Evolutionary conservation across 1,284 basidiomycete species (phyloP).

Genomic region (Ustilago shanxiensis): DNA sequence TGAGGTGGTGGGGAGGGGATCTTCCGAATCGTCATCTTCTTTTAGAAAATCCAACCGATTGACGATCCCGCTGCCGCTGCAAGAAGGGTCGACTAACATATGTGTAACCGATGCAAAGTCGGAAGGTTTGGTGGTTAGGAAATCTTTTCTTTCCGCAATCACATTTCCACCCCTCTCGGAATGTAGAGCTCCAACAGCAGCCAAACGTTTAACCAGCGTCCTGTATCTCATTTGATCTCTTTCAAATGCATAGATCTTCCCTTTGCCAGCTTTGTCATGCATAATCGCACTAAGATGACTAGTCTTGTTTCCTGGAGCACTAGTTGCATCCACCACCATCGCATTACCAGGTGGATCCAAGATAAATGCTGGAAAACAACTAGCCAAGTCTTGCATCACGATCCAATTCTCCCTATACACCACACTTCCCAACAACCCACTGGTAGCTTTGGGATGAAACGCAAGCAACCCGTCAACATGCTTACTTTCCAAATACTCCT

Average conservation of each 20-base stretch:
- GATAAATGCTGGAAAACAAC: conserved; percentile 91
- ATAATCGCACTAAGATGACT: conserved; percentile 86
- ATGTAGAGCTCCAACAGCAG: conserved; percentile 27
- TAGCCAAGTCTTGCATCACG: conserved; percentile 96
- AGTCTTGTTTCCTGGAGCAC: conserved; percentile 98
- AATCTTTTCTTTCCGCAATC: conserved; percentile 49
- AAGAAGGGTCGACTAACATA: conserved; percentile 66
- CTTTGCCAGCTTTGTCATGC: conserved; percentile 4
- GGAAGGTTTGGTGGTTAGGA: conserved; percentile 51
- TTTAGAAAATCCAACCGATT: conserved; percentile 63
- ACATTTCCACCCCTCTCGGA: conserved; percentile 43
- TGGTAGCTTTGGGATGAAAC: conserved; percentile 75
- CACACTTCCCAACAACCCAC: conserved; percentile 47
- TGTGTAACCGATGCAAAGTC: conserved; percentile 44
- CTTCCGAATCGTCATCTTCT: conserved; percentile 46
- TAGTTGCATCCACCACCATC: conserved; percentile 88
- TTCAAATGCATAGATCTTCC: conserved; percentile 59
- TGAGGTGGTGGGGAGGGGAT: not conserved
- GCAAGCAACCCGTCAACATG: conserved; percentile 85
- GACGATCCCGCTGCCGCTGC: conserved; percentile 65
- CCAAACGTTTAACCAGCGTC: conserved; percentile 28
- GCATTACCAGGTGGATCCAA: conserved; percentile 36
- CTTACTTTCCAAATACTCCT: conserved; percentile 63
- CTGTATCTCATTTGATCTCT: conserved; percentile 41
- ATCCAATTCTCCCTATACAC: conserved; percentile 81